Evolutionary conservation across 441 rosid species (phyloP).

Genomic region (Flueggea neowawraea): DNA sequence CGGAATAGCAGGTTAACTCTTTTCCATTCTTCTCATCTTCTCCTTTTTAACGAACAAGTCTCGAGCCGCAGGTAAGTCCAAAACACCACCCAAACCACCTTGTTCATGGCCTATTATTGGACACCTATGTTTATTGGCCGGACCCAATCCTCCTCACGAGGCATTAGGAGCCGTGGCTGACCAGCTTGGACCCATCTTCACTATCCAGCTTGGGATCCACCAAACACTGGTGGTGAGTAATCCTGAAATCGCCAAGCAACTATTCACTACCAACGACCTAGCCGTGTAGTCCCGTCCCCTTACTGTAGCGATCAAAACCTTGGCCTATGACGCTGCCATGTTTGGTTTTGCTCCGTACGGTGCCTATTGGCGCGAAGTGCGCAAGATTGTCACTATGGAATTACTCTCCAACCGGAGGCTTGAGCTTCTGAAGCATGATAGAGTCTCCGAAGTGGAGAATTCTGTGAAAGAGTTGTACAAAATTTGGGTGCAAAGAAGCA

Average conservation of each 20-base stretch:
- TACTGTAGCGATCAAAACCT: not conserved
- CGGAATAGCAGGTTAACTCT: not conserved
- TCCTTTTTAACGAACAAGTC: not conserved
- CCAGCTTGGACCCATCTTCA: conserved; percentile 39
- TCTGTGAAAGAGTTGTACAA: no score
- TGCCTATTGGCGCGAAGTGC: no score
- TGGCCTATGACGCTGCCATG: conserved; percentile 33
- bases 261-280: no score
- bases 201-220: conserved; percentile 32
- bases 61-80: not conserved
- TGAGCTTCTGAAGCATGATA: no score
- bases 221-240: conserved; percentile 29
- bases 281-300: no score
- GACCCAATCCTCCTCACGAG: conserved; percentile 24
- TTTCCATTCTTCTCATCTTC: not conserved
- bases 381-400: no score
- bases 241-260: no score
- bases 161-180: conserved; percentile 33
- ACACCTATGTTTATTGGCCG: conserved; percentile 35
- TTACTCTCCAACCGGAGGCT: no score
- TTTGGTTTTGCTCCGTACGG: conserved; percentile 2
- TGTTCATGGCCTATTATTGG: conserved; percentile 38
- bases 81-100: conserved; percentile 19
- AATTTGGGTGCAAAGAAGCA: no score
- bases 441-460: no score